Evolutionary conservation across 345 rosid genomes (phyloP).

Genomic region (Eucalyptus sp.): DNA sequence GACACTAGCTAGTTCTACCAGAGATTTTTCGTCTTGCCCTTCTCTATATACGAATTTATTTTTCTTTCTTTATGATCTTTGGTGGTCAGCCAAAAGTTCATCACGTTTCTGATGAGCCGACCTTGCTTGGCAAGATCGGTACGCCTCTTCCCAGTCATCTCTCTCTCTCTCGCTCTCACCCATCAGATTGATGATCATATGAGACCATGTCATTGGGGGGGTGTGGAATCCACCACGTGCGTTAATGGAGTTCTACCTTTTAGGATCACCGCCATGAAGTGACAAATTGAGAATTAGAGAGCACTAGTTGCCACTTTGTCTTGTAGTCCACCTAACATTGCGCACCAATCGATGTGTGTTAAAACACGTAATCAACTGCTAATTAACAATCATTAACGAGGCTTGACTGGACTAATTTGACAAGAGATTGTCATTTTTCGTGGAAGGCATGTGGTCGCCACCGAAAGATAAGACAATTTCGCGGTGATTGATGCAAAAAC

Average conservation of each 20-base stretch:
- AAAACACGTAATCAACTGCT: not conserved
- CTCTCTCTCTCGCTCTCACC: not conserved
- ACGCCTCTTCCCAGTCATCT: not conserved
- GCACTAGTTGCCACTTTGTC: not conserved
- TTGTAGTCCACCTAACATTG: not conserved
- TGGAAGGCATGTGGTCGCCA: not conserved
- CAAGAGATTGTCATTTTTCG: not conserved
- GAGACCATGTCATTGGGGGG: not conserved
- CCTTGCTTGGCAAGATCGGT: not conserved
- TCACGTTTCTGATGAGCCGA: not conserved
- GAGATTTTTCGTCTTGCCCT: not conserved
- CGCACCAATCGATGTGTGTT: not conserved
- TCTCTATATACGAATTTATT: not conserved
- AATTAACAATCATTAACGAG: not conserved
- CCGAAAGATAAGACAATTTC: not conserved
- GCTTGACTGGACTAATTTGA: not conserved
- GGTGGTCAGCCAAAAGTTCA: not conserved
- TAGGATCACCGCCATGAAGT: not conserved
- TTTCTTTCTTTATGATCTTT: not conserved
- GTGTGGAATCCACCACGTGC: not conserved
- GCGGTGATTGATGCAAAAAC: not conserved
- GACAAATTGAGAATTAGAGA: not conserved
- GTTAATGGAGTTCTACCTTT: not conserved
- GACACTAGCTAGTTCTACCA: not conserved
- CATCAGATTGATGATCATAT: not conserved